These are phyloP conservation scores for Pichia sp. DNA, from an alignment of 1,139 yeast species.

Conservation along the genomic window DNA sequence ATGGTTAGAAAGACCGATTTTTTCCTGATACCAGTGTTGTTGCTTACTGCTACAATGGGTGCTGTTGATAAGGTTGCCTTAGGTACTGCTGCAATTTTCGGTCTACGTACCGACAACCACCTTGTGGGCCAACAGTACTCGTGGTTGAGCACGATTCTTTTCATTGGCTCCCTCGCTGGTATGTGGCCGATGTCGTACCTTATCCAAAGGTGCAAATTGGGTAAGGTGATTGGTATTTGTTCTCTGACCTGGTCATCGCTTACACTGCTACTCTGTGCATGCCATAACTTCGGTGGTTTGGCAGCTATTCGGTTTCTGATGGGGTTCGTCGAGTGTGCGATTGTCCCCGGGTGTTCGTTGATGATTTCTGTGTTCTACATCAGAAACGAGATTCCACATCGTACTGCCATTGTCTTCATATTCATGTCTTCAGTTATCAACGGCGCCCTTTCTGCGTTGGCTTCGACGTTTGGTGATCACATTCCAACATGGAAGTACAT, in stretches of 20 bases:
- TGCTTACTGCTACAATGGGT: constrained; percentile 34
- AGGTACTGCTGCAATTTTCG: constrained; percentile 44
- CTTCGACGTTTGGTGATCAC: constrained; percentile 32
- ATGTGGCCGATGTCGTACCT: constrained; percentile 39
- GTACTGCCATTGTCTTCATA: constrained; percentile 45
- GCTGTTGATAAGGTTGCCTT: constrained; percentile 45
- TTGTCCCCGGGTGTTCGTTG: constrained; percentile 48
- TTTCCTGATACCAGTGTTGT: constrained; percentile 35
- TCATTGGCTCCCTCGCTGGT: constrained; percentile 45
- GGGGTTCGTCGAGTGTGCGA: constrained; percentile 44
- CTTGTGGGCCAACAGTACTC: constrained; percentile 42
- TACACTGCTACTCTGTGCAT: constrained; percentile 26
- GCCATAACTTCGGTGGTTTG: constrained; percentile 22
- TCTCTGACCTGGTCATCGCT: constrained; percentile 30
- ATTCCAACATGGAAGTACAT: constrained; percentile 37
- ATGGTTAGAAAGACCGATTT: constrained; percentile 35
- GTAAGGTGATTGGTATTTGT: constrained; percentile 30
- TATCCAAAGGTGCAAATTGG: constrained; percentile 31
- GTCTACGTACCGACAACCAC: constrained; percentile 36
- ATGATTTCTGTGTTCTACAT: constrained; percentile 51
- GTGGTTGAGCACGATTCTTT: constrained; percentile 46
- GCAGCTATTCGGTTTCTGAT: constrained; percentile 36
- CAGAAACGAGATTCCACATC: constrained; percentile 43
- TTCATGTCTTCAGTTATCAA: constrained; percentile 36
- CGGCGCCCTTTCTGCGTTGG: constrained; percentile 35